phyloP scores from a whole-genome alignment of 2,329 filamentous ascomycete genomes.

The Botrytis galanthina region DNA sequence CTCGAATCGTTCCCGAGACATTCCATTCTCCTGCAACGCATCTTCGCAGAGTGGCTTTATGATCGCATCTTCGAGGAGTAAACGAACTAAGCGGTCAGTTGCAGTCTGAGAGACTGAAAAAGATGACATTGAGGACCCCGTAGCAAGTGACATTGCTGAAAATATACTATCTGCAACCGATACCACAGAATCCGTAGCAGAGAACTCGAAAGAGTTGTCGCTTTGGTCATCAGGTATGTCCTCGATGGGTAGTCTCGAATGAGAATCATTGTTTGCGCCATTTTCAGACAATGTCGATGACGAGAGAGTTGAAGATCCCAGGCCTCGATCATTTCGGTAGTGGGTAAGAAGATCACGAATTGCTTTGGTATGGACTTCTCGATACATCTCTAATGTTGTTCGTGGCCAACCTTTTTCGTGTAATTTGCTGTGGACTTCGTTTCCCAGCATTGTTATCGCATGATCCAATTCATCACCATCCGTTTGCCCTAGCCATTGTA shows the following conservation, averaged over 20 bases:
- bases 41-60: constrained; percentile 19
- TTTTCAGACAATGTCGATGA: background rate
- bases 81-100: constrained; percentile 22
- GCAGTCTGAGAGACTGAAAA: constrained; percentile 8
- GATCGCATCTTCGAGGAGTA: constrained; percentile 20
- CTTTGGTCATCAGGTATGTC: background rate
- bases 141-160: constrained; percentile 13
- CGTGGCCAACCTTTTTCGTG: background rate
- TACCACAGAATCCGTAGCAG: constrained; percentile 8
- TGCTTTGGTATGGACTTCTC: background rate
- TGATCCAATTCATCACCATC: background rate
- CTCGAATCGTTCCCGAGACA: constrained; percentile 22
- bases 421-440: background rate
- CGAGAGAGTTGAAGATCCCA: background rate
- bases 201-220: background rate
- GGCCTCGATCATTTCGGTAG: background rate
- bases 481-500: background rate
- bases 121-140: constrained; percentile 24
- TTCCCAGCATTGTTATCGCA: background rate
- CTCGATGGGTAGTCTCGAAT: background rate
- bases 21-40: background rate
- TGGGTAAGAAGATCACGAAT: background rate
- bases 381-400: background rate
- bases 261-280: background rate
- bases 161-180: constrained; percentile 24